Percentiles rank a stretch among this genome's conserved stretches.
phyloP scores from a whole-genome alignment of 140 eudicot species.

The Senecio squalidus region DNA sequence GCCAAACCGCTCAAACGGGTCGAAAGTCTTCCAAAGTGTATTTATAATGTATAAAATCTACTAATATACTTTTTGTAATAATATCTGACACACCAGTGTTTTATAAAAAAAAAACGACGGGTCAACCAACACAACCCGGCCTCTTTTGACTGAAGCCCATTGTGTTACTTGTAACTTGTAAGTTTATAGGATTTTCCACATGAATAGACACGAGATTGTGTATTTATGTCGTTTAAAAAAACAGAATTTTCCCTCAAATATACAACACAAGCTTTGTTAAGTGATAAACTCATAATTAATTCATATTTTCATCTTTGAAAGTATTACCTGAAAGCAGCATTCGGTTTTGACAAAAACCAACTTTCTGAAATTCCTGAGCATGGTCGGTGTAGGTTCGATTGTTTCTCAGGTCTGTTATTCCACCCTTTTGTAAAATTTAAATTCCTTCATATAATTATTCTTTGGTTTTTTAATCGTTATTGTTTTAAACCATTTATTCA shows the following conservation, averaged over 20 bases:
- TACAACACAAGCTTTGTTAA: neutral
- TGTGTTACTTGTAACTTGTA: neutral
- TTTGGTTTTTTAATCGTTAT: too few relatives aligned
- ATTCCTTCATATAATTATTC: too few relatives aligned
- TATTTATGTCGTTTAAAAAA: neutral
- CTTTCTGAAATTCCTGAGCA: slow-evolving; percentile 71
- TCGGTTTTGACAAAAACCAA: slow-evolving; percentile 89
- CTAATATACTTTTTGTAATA: neutral
- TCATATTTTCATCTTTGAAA: slow-evolving; percentile 15
- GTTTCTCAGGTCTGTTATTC: slow-evolving; percentile 67
- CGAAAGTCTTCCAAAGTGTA: too few relatives aligned
- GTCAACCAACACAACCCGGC: too few relatives aligned
- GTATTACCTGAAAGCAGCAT: slow-evolving; percentile 87
- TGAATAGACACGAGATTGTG: neutral
- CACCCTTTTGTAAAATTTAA: neutral
- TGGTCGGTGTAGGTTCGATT: slow-evolving; percentile 92
- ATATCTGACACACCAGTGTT: too few relatives aligned
- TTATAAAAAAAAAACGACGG: neutral
- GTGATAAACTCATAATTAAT: slow-evolving; percentile 3
- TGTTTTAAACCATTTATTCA: neutral
- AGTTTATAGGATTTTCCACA: neutral
- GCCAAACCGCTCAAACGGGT: neutral
- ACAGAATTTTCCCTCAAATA: too few relatives aligned
- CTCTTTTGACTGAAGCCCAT: too few relatives aligned
- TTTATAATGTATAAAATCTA: neutral